Evolutionary conservation across 2,329 filamentous ascomycete species (phyloP).

Genomic region (Parasarocladium wereldwijsianum): DNA sequence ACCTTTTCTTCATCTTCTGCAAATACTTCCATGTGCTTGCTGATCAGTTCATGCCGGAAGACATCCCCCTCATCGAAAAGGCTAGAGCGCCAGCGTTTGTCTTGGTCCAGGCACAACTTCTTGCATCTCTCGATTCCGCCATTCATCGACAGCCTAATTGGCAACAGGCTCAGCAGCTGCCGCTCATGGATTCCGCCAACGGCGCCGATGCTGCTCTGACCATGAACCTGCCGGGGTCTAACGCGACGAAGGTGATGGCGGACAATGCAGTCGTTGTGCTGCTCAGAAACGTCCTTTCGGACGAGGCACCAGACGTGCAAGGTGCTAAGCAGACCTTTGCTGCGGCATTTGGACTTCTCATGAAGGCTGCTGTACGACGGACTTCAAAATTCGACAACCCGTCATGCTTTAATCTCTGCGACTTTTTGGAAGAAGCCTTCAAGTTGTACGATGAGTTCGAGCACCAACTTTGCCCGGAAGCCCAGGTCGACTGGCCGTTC

Average conservation of each 20-base stretch:
- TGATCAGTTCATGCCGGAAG: constrained; percentile 52
- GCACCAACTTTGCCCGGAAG: constrained; percentile 20
- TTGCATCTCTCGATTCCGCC: constrained; percentile 67
- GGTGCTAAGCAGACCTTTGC: constrained; percentile 55
- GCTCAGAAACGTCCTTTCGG: constrained; percentile 61
- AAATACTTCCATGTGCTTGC: constrained; percentile 75
- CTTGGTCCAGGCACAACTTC: constrained; percentile 67
- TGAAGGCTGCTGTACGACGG: constrained; percentile 59
- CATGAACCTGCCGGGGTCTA: constrained; percentile 47
- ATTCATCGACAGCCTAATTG: constrained; percentile 58
- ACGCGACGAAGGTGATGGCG: constrained; percentile 68
- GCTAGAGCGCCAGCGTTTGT: constrained; percentile 62
- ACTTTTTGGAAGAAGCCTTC: constrained; percentile 74
- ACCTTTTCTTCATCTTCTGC: constrained; percentile 81
- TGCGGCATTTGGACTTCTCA: constrained; percentile 55
- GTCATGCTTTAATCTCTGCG: constrained; percentile 79
- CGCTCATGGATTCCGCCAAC: constrained; percentile 24
- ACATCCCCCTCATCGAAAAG: constrained; percentile 37
- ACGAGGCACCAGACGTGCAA: constrained; percentile 21
- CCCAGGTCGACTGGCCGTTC: constrained; percentile 63
- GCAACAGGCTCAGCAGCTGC: constrained; percentile 27
- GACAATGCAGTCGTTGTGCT: constrained; percentile 76
- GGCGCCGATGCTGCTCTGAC: constrained; percentile 47
- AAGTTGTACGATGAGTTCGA: constrained; percentile 40
- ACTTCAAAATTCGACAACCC: constrained; percentile 71